Evolutionary conservation across 169 alveolate genomes (phyloP).

Genomic region (Plasmodium vinckei): DNA sequence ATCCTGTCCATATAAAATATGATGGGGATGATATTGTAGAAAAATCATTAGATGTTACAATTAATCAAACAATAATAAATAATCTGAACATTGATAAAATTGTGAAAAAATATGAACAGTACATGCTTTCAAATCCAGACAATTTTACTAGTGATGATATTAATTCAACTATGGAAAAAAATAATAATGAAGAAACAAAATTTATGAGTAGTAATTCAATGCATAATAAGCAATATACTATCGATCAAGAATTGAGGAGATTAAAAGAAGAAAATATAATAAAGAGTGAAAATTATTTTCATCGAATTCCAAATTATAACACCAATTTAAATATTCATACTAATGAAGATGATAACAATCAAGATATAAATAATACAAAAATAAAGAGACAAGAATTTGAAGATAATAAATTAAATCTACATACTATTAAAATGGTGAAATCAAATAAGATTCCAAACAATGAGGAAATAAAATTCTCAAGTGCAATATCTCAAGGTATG

Average conservation of each 20-base stretch:
- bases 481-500: background rate
- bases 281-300: constrained; percentile 6
- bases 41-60: constrained; percentile 26
- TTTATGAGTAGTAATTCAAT: background rate
- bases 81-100: constrained; percentile 25
- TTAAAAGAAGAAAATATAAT: constrained; percentile 9
- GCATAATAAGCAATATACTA: constrained; percentile 3
- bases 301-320: background rate
- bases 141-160: no score
- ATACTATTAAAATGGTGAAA: constrained; percentile 19
- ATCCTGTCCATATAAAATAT: constrained; percentile 61
- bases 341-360: background rate
- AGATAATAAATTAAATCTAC: constrained; percentile 22
- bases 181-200: no score
- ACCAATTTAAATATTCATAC: background rate
- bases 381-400: constrained; percentile 60
- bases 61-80: constrained; percentile 23
- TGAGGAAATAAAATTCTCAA: constrained; percentile 17
- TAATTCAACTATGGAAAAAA: no score
- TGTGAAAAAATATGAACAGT: constrained; percentile 46
- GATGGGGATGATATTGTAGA: constrained; percentile 4
- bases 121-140: background rate
- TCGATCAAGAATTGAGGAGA: constrained; percentile 28
- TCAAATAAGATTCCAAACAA: background rate
- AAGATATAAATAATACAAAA: constrained; percentile 14